phyloP scores from a whole-genome alignment of 2,329 filamentous ascomycete genomes.

The Verticillium nubilum region DNA sequence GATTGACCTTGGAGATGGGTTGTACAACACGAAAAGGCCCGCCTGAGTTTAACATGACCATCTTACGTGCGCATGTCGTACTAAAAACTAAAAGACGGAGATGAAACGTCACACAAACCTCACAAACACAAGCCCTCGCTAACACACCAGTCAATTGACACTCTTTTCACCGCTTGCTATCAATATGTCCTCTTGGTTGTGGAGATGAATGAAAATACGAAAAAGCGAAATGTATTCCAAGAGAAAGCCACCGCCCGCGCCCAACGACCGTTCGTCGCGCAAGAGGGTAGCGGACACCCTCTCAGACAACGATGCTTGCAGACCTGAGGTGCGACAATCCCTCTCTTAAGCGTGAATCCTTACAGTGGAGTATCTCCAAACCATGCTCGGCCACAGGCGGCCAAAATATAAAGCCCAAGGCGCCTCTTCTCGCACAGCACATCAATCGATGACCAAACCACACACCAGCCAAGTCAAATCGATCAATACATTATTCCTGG shows the following conservation, averaged over 20 bases:
- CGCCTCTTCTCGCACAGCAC: neutral
- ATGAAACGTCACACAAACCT: too few relatives aligned
- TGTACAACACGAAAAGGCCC: conserved; percentile 9
- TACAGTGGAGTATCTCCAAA: neutral
- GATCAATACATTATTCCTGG: conserved; percentile 64
- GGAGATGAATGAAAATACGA: neutral
- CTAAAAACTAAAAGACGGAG: too few relatives aligned
- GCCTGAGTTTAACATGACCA: neutral
- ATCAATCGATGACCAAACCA: neutral
- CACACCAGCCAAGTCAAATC: neutral
- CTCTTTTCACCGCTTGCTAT: neutral
- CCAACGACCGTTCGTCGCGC: neutral
- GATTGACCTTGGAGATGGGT: conserved; percentile 7
- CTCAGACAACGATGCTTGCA: neutral
- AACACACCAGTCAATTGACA: neutral
- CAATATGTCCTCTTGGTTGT: neutral
- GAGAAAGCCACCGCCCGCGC: neutral
- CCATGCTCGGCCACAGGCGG: neutral
- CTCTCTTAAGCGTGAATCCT: neutral
- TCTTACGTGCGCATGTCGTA: neutral
- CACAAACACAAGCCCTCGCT: neutral
- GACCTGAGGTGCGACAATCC: neutral
- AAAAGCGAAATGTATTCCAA: neutral
- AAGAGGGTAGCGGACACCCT: neutral
- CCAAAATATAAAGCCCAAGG: neutral